These are phyloP conservation scores for Peronospora destructor DNA, from an alignment of 352 stramenopile species.

Conservation along the genomic window DNA sequence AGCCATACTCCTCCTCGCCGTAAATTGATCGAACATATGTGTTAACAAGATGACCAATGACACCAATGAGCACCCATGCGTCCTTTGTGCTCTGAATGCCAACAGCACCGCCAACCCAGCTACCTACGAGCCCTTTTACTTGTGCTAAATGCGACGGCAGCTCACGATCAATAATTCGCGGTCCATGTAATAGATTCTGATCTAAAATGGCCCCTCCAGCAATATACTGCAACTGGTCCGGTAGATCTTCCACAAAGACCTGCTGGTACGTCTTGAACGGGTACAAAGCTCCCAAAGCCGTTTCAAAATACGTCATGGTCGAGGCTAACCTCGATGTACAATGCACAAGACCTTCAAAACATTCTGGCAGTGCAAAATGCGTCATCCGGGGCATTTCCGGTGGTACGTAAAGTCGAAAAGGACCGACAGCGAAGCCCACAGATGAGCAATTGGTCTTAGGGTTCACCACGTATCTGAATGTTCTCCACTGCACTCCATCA, in stretches of 20 bases:
- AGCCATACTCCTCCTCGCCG: constrained; percentile 79
- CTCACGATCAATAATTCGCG: constrained; percentile 75
- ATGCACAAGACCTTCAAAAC: constrained; percentile 70
- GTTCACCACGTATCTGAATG: constrained; percentile 75
- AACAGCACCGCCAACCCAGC: constrained; percentile 72
- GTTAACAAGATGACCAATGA: constrained; percentile 78
- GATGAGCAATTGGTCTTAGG: constrained; percentile 78
- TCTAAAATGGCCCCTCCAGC: constrained; percentile 64
- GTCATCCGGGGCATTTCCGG: constrained; percentile 77
- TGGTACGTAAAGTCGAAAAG: constrained; percentile 67
- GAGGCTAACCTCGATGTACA: constrained; percentile 66
- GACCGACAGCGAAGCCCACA: constrained; percentile 71
- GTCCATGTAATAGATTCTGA: constrained; percentile 70
- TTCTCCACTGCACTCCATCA: constrained; percentile 44
- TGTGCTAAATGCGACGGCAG: constrained; percentile 75
- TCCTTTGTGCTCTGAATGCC: constrained; percentile 82
- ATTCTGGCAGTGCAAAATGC: constrained; percentile 74
- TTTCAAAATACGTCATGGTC: constrained; percentile 75
- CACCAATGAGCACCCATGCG: constrained; percentile 75
- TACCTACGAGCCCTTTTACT: constrained; percentile 69
- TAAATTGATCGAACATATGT: constrained; percentile 75
- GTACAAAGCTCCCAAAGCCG: constrained; percentile 57
- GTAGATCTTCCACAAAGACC: constrained; percentile 80
- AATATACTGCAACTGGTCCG: constrained; percentile 64
- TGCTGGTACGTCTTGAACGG: constrained; percentile 85